Percentiles rank a stretch among this genome's conserved stretches.
phyloP scores from a whole-genome alignment of 345 rosid genomes.

The Physaria fendleri region DNA sequence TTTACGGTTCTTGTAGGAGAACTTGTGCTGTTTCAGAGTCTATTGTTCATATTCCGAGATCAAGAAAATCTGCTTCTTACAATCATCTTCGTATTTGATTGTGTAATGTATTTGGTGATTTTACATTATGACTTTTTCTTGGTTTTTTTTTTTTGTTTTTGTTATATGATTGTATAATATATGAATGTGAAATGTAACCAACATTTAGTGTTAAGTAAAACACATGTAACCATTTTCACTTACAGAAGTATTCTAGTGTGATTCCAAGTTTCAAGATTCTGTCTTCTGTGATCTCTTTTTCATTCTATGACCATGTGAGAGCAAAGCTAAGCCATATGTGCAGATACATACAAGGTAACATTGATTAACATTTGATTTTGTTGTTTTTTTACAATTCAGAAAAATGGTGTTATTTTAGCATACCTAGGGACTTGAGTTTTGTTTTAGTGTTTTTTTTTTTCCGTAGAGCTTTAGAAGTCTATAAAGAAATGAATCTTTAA shows the following conservation, averaged over 20 bases:
- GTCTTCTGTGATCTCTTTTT: too few species aligned
- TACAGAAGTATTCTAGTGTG: not conserved
- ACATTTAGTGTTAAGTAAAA: too few species aligned
- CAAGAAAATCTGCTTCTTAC: slow-evolving; percentile 26
- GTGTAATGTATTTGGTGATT: not conserved
- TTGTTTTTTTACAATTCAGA: too few species aligned
- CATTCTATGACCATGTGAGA: too few species aligned
- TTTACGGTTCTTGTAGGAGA: slow-evolving; percentile 62
- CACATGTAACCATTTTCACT: not conserved
- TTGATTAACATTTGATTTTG: too few species aligned
- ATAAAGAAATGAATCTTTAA: slow-evolving; percentile 3
- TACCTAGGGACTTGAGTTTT: not conserved
- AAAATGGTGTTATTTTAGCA: not conserved
- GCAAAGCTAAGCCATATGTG: too few species aligned
- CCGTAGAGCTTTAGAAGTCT: not conserved
- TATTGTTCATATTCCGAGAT: slow-evolving; percentile 52
- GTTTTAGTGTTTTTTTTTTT: not conserved
- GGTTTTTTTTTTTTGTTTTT: too few species aligned
- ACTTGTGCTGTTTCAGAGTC: slow-evolving; percentile 68
- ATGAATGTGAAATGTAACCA: slow-evolving; percentile 17
- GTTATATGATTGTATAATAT: too few species aligned
- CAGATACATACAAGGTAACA: too few species aligned
- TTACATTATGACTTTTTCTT: too few species aligned
- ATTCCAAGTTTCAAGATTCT: slow-evolving; percentile 20
- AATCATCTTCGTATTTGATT: slow-evolving; percentile 27